Evolutionary conservation across 2,329 filamentous ascomycete species (phyloP).

Genomic region (Paradendryphiella salina): DNA sequence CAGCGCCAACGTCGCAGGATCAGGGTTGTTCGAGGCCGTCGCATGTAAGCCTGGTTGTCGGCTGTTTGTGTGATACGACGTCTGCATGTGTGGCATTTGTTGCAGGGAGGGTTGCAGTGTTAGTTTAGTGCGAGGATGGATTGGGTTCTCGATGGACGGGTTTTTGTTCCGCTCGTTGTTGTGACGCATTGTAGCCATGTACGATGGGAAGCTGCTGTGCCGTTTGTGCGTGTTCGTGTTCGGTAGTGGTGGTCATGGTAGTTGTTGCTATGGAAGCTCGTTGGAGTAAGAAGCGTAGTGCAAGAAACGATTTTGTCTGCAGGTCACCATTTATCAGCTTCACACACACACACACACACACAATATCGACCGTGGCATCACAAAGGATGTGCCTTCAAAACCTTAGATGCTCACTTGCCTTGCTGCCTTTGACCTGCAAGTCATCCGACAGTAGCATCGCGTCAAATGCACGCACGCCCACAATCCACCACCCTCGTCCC

Average conservation of each 20-base stretch:
- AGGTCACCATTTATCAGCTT: background rate
- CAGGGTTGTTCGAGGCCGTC: constrained; percentile 8
- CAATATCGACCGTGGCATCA: background rate
- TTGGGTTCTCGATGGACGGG: background rate
- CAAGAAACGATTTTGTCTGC: background rate
- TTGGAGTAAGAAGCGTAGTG: constrained; percentile 5
- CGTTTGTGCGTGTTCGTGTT: constrained; percentile 1
- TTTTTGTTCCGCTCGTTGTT: background rate
- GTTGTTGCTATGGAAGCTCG: background rate
- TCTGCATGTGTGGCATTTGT: constrained; percentile 4
- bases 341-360: background rate
- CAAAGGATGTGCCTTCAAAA: background rate
- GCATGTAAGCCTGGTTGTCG: constrained; percentile 7
- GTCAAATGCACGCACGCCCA: constrained; percentile 4
- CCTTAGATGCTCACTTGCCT: background rate
- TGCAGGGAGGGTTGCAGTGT: constrained; percentile 9
- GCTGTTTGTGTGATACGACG: constrained; percentile 6
- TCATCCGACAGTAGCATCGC: constrained; percentile 10
- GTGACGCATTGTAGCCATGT: background rate
- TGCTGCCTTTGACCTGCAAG: constrained; percentile 7
- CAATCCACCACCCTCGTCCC: constrained; percentile 14
- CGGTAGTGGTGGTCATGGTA: background rate
- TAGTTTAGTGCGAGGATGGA: constrained; percentile 4
- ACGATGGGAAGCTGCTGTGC: background rate
- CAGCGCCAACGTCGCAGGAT: constrained; percentile 34